Conservation (phyloP, 306 rosid genomes). For the Echinosophora koreensis region DNA sequence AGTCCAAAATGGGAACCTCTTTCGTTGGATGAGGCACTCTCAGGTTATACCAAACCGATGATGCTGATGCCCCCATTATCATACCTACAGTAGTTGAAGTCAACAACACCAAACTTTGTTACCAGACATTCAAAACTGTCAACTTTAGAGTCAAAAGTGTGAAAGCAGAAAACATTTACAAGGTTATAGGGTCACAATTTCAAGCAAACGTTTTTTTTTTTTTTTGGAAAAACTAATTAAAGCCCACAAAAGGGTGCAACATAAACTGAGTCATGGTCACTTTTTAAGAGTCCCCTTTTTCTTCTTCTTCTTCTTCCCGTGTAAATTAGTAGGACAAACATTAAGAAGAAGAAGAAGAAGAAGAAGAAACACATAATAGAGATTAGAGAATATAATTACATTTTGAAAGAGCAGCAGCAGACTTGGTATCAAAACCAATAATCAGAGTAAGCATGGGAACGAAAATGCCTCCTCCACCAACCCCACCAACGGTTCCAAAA, state of each 20-base stretch:
- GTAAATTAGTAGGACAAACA: no score
- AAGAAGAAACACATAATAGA: no score
- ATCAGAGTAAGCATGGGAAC: slow-evolving; percentile 89
- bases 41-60: slow-evolving; percentile 90
- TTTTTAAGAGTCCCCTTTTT: no score
- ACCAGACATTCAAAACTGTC: not conserved
- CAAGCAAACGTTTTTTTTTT: not conserved
- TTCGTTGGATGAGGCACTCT: slow-evolving; percentile 91
- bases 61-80: slow-evolving; percentile 93
- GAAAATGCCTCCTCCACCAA: slow-evolving; percentile 92
- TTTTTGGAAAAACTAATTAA: no score
- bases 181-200: not conserved
- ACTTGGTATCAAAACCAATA: slow-evolving; percentile 84
- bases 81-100: slow-evolving; percentile 58
- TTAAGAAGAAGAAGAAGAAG: not conserved
- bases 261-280: no score
- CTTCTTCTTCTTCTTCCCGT: no score
- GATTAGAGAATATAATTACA: slow-evolving; percentile 45
- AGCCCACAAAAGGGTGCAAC: no score
- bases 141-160: not conserved
- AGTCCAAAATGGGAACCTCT: slow-evolving; percentile 84
- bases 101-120: slow-evolving; percentile 12
- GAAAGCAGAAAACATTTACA: not conserved
- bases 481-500: slow-evolving; percentile 92
- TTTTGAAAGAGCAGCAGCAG: slow-evolving; percentile 90